Evolutionary conservation across 352 stramenopile species (phyloP), one percentile per base, ranked within the genome.

Genomic region (Pythium aristosporum): DNA sequence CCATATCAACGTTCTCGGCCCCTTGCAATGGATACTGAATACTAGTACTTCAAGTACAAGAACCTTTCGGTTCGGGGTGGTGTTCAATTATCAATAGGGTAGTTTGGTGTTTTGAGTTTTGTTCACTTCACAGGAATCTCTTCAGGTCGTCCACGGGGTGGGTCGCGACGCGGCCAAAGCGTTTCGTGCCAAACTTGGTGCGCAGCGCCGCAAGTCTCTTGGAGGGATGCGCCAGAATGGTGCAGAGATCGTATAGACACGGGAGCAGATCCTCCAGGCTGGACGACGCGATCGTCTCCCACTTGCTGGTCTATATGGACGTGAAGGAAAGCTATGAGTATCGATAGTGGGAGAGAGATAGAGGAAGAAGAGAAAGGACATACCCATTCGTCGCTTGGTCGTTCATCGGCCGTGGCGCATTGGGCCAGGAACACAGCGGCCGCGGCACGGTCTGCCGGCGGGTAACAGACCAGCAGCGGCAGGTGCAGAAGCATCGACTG

Each of bases 401-500:
- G 65, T 20, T 52, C 32, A 21, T 18, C 30, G 4, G n/a, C 9
- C 11, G 52, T 28, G 2, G 52, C 43, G 21, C 50, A 77, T 15
- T 77, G 69, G 41, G 76, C 71, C 1, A 92, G 67, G 21, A 73
- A 65, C 37, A 89, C 62, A 21, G 73, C 82, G 16, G 76, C 60
- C 7, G 80, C 80, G 18, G 79, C 79, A 36, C 86, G 43, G 28
- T 82, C 59, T 12, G 76, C 85, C 10, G 83, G 69, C 25, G 79
- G 65, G 57, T 89, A 87, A 25, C 66, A 77, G 34, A 72, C 66
- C 20, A 69, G 65, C 32, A 90, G 68, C 10, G 57, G 64, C n/a
- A 90, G 85, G 37, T 89, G 70, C 13, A 89, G 54, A 23, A 92
- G 68, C 42, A 76, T 73, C 30, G 71, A 74, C 64, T 93, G 80